A percentile compares a stretch with the other conserved stretches of the same genome.
phyloP scores from a whole-genome alignment of 2,329 filamentous ascomycete genomes.

The Blastomyces percursus region DNA sequence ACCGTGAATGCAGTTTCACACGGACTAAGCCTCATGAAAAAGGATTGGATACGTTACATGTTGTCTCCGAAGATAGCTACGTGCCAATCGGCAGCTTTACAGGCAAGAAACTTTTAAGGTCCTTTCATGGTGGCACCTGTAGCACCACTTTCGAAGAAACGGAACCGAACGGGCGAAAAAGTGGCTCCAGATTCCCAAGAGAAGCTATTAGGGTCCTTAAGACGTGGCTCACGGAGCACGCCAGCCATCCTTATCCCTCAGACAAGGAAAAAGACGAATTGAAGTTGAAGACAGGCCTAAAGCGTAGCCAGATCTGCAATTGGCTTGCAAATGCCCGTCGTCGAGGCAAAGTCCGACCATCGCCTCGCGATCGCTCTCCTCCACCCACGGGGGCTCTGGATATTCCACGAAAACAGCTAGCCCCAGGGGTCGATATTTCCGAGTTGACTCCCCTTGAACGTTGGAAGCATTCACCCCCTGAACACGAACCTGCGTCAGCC shows the following conservation, averaged over 20 bases:
- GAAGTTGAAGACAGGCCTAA: slow-evolving; percentile 67
- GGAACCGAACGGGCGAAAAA: slow-evolving; percentile 45
- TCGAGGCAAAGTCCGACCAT: slow-evolving; percentile 61
- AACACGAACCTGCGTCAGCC: slow-evolving; percentile 56
- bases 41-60: slow-evolving; percentile 35
- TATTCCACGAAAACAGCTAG: slow-evolving; percentile 53
- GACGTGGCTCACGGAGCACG: slow-evolving; percentile 71
- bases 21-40: slow-evolving; percentile 32
- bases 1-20: slow-evolving; percentile 38
- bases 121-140: slow-evolving; percentile 25
- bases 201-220: slow-evolving; percentile 72
- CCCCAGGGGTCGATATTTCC: slow-evolving; percentile 37
- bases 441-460: slow-evolving; percentile 55
- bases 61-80: slow-evolving; percentile 34
- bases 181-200: slow-evolving; percentile 64
- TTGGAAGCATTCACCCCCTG: slow-evolving; percentile 59
- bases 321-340: slow-evolving; percentile 87
- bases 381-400: slow-evolving; percentile 60
- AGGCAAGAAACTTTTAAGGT: slow-evolving; percentile 33
- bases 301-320: slow-evolving; percentile 73
- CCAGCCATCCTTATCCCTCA: slow-evolving; percentile 74
- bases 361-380: slow-evolving; percentile 57
- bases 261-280: slow-evolving; percentile 77
- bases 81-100: slow-evolving; percentile 30
- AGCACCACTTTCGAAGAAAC: slow-evolving; percentile 23